These are phyloP conservation scores for Spergularia marina DNA, from an alignment of 148 eudicot species.

Conservation along the genomic window DNA sequence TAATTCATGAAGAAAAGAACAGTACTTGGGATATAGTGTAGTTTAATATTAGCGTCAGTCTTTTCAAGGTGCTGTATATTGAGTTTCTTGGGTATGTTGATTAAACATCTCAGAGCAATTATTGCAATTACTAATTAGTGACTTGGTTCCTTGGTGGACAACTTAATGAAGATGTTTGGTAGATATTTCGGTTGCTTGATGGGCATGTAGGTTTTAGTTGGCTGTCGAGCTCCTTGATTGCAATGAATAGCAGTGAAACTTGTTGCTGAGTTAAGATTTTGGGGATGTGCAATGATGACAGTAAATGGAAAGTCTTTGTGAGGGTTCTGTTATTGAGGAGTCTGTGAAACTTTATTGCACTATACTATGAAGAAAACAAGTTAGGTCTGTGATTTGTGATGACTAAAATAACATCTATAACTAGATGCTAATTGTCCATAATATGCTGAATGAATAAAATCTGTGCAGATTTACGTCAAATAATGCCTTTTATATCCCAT, in stretches of 20 bases:
- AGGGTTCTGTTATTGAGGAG: background rate
- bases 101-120: no score
- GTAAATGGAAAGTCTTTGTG: background rate
- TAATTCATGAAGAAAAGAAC: no score
- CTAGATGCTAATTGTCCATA: background rate
- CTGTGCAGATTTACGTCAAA: background rate
- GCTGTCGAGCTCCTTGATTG: background rate
- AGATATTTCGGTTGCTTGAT: background rate
- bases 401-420: background rate
- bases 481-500: background rate
- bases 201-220: background rate
- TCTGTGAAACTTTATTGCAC: background rate
- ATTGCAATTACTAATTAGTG: no score
- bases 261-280: background rate
- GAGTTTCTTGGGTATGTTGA: no score
- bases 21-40: no score
- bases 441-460: background rate
- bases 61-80: no score
- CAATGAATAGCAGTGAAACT: conserved; percentile 3
- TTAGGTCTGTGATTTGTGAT: background rate
- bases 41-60: no score
- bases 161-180: background rate
- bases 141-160: background rate
- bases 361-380: no score
- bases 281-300: background rate